A percentile compares a stretch with the other conserved stretches of the same genome.
Conservation (phyloP, 139 green algal species). For the Tetradesmus obliquus region DNA sequence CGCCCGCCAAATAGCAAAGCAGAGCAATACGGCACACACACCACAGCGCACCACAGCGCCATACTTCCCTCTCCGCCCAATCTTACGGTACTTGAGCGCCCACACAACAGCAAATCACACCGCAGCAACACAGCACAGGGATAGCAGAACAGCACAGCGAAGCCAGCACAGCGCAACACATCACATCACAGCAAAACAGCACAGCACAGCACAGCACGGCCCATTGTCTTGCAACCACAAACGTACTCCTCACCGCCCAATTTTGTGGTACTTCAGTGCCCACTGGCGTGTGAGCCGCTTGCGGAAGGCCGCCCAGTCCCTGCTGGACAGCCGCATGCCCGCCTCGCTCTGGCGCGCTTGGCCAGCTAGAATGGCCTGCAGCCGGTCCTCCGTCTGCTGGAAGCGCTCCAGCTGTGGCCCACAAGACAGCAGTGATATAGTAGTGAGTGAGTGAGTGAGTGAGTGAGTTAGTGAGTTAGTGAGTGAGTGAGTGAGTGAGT, state of each 20-base stretch:
- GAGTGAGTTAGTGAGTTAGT: neutral
- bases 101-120: no score
- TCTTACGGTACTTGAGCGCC: no score
- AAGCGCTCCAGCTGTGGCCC: conserved; percentile 49
- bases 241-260: conserved; percentile 24
- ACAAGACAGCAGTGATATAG: neutral
- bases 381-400: conserved; percentile 55
- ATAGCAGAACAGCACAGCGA: neutral
- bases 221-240: neutral
- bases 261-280: conserved; percentile 58
- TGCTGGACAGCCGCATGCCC: conserved; percentile 47
- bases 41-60: no score
- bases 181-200: neutral
- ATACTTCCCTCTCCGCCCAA: no score
- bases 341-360: conserved; percentile 32
- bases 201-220: neutral
- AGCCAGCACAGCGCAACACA: neutral
- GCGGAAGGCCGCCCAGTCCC: conserved; percentile 52
- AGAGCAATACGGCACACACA: no score
- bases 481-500: neutral
- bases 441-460: neutral
- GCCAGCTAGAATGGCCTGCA: conserved; percentile 45
- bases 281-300: conserved; percentile 51
- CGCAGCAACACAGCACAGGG: neutral
- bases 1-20: no score